Evolutionary conservation across 371 early-diverging fungal genomes (phyloP), one percentile per base, ranked within the genome.

Genomic region (Capillidium rhysosporum): DNA sequence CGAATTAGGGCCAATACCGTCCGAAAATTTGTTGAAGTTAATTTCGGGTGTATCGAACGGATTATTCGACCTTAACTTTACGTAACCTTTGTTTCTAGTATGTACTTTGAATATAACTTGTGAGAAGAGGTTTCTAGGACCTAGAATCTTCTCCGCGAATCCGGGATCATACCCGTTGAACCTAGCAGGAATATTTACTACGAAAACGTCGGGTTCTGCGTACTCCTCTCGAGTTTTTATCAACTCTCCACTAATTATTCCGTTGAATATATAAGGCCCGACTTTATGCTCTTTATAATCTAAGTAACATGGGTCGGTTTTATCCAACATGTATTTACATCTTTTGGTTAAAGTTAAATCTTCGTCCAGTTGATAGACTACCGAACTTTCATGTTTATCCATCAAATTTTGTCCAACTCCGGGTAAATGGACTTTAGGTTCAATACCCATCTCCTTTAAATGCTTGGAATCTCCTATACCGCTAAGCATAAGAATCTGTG

Each of bases 401-500:
- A 28, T 21, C 1, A 55, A 16, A 28, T 30, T 44, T 8, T 25
- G 14, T 16, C 55, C 55, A 23, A 55, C 55, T 20, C 55, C 55
- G 1, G 29, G 29, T 8, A 46, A 23, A 31, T 55, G 2, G 12
- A 46, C 12, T 8, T 31, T 30, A 20, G 34, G 20, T 34, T 45
- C 10, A n/a, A 55, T 55, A 14, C 40, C 40, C 30, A 46, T 46
- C 12, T 45, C 20, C 12, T 31, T 44, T 1, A 55, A 46, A 8
- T 55, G 34, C 2, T 1, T 46, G 0, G 29, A 2, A 46, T 55
- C 55, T 5, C 64, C 64, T 34, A 64, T 44, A 41, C 64, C 64
- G 40, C 57, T 57, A 40, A 64, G 59, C 64, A 61, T 60, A 39
- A 64, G 57, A 9, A 64, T 45, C 48, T 61, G 56, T 26, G 64